These are phyloP conservation scores for Gossypium anomalum DNA, from an alignment of 345 rosid genomes.

Conservation along the genomic window DNA sequence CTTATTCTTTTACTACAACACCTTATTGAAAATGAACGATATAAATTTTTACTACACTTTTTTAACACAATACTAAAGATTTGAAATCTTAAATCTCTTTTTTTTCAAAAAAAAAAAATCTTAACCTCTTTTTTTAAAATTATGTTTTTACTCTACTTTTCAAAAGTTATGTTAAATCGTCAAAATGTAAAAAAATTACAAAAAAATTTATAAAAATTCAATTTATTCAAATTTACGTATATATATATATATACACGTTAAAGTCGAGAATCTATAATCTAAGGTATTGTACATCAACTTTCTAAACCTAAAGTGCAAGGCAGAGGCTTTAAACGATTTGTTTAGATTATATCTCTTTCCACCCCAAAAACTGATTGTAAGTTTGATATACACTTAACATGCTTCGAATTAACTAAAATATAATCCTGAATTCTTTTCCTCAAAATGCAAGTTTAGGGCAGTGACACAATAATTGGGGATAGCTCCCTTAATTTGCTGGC, in stretches of 20 bases:
- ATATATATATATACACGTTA: background rate
- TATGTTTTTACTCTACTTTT: too few species aligned
- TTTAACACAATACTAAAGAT: too few species aligned
- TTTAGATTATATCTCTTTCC: background rate
- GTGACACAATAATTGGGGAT: conserved; percentile 25
- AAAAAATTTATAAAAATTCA: too few species aligned
- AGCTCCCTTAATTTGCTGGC: conserved; percentile 8
- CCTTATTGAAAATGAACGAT: too few species aligned
- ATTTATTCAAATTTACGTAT: background rate
- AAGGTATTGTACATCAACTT: background rate
- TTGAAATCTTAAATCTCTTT: too few species aligned
- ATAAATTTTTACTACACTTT: too few species aligned
- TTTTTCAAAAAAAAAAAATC: too few species aligned
- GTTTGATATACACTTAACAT: background rate
- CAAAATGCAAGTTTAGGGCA: conserved; percentile 1
- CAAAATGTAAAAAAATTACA: too few species aligned
- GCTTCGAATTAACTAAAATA: background rate
- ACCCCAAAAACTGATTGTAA: background rate
- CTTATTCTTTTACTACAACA: too few species aligned
- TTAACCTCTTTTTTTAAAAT: too few species aligned
- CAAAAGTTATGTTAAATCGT: too few species aligned
- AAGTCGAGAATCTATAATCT: background rate
- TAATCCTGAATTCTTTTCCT: background rate
- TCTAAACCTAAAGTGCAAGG: background rate
- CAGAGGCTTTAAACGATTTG: background rate